phyloP scores from a whole-genome alignment of 768 basidiomycete genomes.

The Tulasnella sp. region DNA sequence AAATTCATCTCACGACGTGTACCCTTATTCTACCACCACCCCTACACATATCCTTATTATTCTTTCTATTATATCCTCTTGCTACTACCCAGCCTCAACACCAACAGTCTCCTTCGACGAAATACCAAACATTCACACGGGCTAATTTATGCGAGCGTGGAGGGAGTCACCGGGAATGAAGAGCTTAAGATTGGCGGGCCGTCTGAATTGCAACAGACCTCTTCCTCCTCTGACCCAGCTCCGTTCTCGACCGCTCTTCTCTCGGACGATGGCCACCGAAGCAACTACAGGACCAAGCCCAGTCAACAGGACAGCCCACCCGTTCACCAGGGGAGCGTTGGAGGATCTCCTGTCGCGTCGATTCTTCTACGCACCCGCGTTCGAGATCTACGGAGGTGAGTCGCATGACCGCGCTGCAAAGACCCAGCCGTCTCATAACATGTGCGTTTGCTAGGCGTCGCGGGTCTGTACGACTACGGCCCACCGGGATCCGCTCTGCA shows the following conservation, averaged over 20 bases:
- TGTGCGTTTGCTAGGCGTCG: conserved; percentile 63
- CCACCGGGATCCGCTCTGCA: conserved; percentile 94
- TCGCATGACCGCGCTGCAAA: too few species aligned
- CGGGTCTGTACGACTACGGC: conserved; percentile 96
- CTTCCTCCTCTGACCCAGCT: background rate
- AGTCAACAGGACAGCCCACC: conserved; percentile 78
- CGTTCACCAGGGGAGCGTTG: conserved; percentile 81
- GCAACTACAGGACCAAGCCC: conserved; percentile 15
- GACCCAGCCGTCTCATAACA: too few species aligned
- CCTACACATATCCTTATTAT: conserved; percentile 2
- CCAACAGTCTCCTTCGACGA: background rate
- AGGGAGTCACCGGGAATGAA: conserved; percentile 1
- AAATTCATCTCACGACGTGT: background rate
- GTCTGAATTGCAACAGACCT: background rate
- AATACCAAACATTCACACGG: conserved; percentile 4
- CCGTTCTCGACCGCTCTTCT: background rate
- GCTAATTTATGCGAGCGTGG: conserved; percentile 9
- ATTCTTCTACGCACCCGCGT: conserved; percentile 97
- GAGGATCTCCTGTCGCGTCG: conserved; percentile 83
- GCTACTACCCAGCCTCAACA: background rate
- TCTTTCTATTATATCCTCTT: background rate
- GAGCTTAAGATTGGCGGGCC: background rate
- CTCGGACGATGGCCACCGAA: background rate
- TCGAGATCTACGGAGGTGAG: conserved; percentile 97
- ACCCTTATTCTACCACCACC: conserved; percentile 6